phyloP scores from a whole-genome alignment of 257 asterid genomes.

The Lithospermum erythrorhizon region DNA sequence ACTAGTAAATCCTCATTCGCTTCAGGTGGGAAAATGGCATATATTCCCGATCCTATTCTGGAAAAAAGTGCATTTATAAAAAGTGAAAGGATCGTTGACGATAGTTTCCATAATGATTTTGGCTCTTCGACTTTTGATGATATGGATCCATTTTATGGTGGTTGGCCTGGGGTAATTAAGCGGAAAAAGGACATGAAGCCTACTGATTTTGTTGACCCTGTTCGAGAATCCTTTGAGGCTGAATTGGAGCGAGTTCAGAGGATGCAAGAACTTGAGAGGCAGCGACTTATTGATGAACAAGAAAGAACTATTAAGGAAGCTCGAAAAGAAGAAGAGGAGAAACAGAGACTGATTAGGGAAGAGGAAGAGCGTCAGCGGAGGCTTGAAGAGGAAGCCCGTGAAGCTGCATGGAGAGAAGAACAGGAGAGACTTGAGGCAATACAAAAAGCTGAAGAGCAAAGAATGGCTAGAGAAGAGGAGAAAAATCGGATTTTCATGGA shows the following conservation, averaged over 20 bases:
- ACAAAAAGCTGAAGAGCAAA: constrained; percentile 67
- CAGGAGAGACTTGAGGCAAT: constrained; percentile 71
- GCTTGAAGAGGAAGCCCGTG: constrained; percentile 85
- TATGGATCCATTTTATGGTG: constrained; percentile 62
- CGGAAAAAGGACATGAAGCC: constrained; percentile 68
- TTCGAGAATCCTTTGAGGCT: constrained; percentile 93
- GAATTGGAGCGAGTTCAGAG: constrained; percentile 95
- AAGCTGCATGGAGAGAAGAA: constrained; percentile 91
- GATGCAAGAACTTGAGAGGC: constrained; percentile 94
- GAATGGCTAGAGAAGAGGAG: constrained; percentile 80
- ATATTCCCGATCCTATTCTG: constrained; percentile 34
- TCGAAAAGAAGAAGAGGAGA: constrained; percentile 80
- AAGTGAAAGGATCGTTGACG: constrained; percentile 50
- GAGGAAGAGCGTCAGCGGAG: constrained; percentile 60
- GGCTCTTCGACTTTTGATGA: constrained; percentile 56
- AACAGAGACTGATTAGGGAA: constrained; percentile 61
- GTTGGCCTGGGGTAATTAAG: constrained; percentile 66
- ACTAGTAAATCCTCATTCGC: constrained; percentile 33
- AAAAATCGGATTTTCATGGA: constrained; percentile 52
- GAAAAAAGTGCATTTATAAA: constrained; percentile 38
- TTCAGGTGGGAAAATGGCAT: constrained; percentile 40
- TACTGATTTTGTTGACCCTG: constrained; percentile 76
- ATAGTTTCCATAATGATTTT: constrained; percentile 32
- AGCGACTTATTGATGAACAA: constrained; percentile 71
- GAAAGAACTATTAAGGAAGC: constrained; percentile 81